Conservation (phyloP, 2,329 filamentous ascomycete species). For the Fusarium brevicatenulatum region DNA sequence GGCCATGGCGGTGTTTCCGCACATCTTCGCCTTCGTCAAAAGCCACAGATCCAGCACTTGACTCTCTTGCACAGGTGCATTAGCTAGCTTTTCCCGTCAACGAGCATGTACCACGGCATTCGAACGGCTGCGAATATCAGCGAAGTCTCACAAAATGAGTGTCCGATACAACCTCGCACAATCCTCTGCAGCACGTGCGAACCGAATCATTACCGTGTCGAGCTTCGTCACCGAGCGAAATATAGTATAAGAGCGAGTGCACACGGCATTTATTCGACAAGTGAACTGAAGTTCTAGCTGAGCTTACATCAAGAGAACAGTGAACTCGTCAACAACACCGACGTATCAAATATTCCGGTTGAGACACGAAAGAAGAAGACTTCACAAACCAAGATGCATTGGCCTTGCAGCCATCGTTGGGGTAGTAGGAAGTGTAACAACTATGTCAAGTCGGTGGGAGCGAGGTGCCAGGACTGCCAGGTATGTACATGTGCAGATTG, state of each 20-base stretch:
- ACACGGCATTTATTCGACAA: conserved; percentile 6
- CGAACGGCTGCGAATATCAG: conserved; percentile 15
- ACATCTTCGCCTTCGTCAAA: background rate
- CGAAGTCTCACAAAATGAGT: conserved; percentile 31
- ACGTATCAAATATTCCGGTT: background rate
- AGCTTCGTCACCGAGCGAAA: conserved; percentile 6
- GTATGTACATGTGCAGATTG: conserved; percentile 26
- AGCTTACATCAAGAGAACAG: conserved; percentile 7
- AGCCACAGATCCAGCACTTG: conserved; percentile 2
- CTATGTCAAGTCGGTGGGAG: conserved; percentile 35
- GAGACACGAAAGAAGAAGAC: background rate
- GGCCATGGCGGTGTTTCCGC: background rate
- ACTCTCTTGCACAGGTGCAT: background rate
- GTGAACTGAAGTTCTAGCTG: conserved; percentile 6
- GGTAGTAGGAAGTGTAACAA: conserved; percentile 35
- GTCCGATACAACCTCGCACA: conserved; percentile 26
- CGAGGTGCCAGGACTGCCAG: conserved; percentile 36
- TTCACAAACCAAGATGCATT: conserved; percentile 26
- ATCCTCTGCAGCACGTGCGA: conserved; percentile 28
- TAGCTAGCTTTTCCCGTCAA: background rate
- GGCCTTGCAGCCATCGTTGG: conserved; percentile 41
- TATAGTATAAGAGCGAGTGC: conserved; percentile 34
- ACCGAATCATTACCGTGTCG: conserved; percentile 26
- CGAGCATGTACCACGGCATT: conserved; percentile 33
- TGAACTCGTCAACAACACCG: background rate